Base-by-base conservation (phyloP, 805 yeast genomes). In the Candida sphagnicola region DNA sequence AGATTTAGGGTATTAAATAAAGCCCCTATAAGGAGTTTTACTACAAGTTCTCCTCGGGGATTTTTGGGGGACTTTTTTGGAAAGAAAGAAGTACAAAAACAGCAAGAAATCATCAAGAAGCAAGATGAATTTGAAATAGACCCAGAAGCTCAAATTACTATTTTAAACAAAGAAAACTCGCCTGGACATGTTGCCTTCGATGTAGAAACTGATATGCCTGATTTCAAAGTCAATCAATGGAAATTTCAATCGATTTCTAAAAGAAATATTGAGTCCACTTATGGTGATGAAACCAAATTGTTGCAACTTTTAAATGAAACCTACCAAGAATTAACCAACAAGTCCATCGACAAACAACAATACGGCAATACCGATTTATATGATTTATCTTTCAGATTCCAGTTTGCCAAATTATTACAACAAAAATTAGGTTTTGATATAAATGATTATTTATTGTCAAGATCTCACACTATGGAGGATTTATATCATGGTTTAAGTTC, bases 361-460 rank as follows among this genome's bases (percentile, higher is more conserved):
- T 52, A 48, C 33, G 35, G 46, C 6, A 21, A 31, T 5, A 37
- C 52, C 4, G 45, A 52, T 34, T 55, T 74, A 36, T 50, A 53
- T 32, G 76, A 80, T 44, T 61, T 82, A 30, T 42, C 52, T n/a
- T 53, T 59, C 41, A 63, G 86, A 50, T 80, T 82, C 50, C 47
- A 56, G 15, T 57, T 74, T 15, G 47, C 71, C 34, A 82, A 81
- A 56, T 44, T 47, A 14, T 65, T 80, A 33, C 79, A 75, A 47
- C 56, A 54, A 41, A 54, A 55, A 18, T 70, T 79, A 39, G 77
- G 80, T 2, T 54, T 78, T 25, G 67, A 72, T 21, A 63, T 82
- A 19, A 75, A 77, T 18, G 89, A 82, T 54, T 60, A 62, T 34
- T 57, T 64, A 25, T 53, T 81, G 19, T 51, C 78, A 5, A 57